These are phyloP conservation scores for Didymosphaeria variabile DNA, from an alignment of 2,329 filamentous ascomycete species.

Conservation along the genomic window DNA sequence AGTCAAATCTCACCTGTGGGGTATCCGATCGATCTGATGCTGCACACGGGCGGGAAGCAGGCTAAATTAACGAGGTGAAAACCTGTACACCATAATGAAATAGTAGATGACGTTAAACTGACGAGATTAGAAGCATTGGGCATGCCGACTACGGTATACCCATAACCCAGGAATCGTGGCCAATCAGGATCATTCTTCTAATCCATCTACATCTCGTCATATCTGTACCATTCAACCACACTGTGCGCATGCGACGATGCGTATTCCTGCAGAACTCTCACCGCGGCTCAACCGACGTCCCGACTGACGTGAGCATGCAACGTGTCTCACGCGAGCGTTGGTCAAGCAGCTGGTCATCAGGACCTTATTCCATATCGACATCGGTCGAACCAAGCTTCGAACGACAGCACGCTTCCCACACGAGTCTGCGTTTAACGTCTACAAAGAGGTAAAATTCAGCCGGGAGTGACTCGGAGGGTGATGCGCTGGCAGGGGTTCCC, in stretches of 20 bases:
- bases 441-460: no score
- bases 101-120: background rate
- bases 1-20: background rate
- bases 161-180: background rate
- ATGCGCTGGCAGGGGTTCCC: no score
- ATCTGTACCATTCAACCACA: no score
- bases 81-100: background rate
- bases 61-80: background rate
- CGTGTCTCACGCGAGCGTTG: constrained; percentile 8
- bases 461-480: no score
- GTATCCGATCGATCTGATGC: background rate
- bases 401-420: background rate
- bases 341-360: no score
- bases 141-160: background rate
- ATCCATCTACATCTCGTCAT: background rate
- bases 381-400: background rate
- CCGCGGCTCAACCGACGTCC: background rate
- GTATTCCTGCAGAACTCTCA: constrained; percentile 2
- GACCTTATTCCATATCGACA: constrained; percentile 1
- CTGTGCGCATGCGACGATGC: background rate
- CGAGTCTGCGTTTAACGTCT: no score
- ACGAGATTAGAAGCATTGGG: background rate
- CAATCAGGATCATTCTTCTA: background rate
- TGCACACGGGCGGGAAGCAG: no score
- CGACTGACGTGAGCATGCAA: constrained; percentile 17